Evolutionary conservation across 495 filamentous ascomycete species (phyloP).

Genomic region (Penicillium odoratum): DNA sequence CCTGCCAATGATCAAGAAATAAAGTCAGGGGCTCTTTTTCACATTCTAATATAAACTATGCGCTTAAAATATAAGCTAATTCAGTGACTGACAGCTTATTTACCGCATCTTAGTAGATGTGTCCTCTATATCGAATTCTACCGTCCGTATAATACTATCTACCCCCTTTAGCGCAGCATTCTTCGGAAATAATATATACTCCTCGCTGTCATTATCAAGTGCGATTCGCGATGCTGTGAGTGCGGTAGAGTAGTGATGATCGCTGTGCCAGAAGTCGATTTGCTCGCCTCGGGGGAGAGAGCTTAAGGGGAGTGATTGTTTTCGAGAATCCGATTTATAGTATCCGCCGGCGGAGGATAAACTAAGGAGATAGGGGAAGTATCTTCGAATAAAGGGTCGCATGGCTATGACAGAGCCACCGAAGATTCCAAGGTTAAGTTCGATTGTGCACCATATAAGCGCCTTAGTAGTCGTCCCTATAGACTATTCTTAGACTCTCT

Average conservation of each 20-base stretch:
- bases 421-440: slow-evolving; percentile 38
- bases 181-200: slow-evolving; percentile 24
- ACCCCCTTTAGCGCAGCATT: slow-evolving; percentile 8
- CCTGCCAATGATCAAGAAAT: too few species aligned
- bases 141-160: slow-evolving; percentile 31
- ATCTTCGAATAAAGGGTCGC: slow-evolving; percentile 33
- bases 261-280: slow-evolving; percentile 20
- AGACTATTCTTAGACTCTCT: not conserved
- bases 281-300: slow-evolving; percentile 25
- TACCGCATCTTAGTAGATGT: slow-evolving; percentile 6
- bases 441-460: slow-evolving; percentile 35
- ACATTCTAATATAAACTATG: not conserved
- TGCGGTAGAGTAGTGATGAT: slow-evolving; percentile 22
- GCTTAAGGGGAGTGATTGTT: slow-evolving; percentile 26
- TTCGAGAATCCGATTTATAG: slow-evolving; percentile 20
- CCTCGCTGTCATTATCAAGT: slow-evolving; percentile 28
- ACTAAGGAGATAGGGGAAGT: slow-evolving; percentile 35
- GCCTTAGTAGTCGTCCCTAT: slow-evolving; percentile 32
- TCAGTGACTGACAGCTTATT: not conserved
- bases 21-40: not conserved
- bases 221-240: slow-evolving; percentile 15
- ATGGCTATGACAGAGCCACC: slow-evolving; percentile 38
- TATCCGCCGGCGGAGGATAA: slow-evolving; percentile 24
- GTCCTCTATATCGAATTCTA: slow-evolving; percentile 36
- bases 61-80: too few species aligned